Base-by-base conservation (phyloP, 2,329 filamentous ascomycete genomes). In the Colletotrichum gigasporum region DNA sequence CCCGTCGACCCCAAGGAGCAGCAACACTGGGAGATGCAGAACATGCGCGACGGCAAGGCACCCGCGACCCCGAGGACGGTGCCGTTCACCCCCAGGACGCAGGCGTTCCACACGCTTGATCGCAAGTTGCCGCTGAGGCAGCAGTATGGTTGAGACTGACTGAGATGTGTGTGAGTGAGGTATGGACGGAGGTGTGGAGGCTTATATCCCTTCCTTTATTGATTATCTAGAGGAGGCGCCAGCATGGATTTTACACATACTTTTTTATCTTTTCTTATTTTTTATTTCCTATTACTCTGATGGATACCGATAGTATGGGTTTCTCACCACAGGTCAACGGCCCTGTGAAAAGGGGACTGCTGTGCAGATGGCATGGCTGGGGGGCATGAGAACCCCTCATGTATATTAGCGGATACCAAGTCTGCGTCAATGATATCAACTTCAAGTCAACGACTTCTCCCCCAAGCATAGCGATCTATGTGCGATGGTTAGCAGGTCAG, bases 61-160 rank as follows among this genome's bases (percentile, higher is more conserved):
- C 77, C 79, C 1, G 68, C 68, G 28, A 78, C 78, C 18, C 76
- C 76, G 26, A 73, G 71, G 5, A 72, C 71, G 10, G 68, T 80
- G 67, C 86, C 87, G 0, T 91, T 84, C 67, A 91, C 89, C 6
- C 90, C 89, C 5, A 77, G 90, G 68, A 91, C 90, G 14, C 83
- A 87, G 73, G 90, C 90, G 1, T 92, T 92, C 73, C 83, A 91
- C 71, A 83, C 85, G 11, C 78, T 90, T 48, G 85, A 90, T 66
- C 77, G 87, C 59, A 84, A 85, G 70, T 73, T 89, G 63, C 86
- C 87, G 3, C 72, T 87, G 48, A 79, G 84, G 54, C 69, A 75
- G 24, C 71, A 79, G 35, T 71, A 74, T 12, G 45, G 52, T 10
- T 63, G 20, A 63, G 9, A n/a, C n/a, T n/a, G n/a, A n/a, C n/a